Evolutionary conservation across 768 basidiomycete species (phyloP).

Genomic region (Russula compacta): DNA sequence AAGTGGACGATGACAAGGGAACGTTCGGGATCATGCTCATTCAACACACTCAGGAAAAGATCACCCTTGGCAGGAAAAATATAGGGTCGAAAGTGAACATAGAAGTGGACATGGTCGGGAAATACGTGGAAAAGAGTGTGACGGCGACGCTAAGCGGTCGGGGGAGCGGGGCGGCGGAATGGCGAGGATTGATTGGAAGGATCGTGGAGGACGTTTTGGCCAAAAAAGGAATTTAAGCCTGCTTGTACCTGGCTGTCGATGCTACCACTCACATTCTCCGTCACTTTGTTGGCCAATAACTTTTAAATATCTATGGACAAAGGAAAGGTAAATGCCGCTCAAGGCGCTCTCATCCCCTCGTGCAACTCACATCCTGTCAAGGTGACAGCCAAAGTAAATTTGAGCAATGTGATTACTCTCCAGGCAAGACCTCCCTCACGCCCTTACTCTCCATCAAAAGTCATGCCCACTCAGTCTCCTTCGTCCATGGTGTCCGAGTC

Average conservation of each 20-base stretch:
- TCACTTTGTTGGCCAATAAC: not conserved
- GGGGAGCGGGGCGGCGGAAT: slow-evolving; percentile 36
- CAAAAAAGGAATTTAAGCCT: slow-evolving; percentile 33
- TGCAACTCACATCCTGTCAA: slow-evolving; percentile 22
- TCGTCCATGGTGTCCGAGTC: slow-evolving; percentile 17
- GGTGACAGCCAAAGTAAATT: slow-evolving; percentile 48
- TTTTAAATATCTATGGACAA: slow-evolving; percentile 13
- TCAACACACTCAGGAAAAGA: slow-evolving; percentile 83
- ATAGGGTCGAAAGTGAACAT: slow-evolving; percentile 84
- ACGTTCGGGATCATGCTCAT: slow-evolving; percentile 92
- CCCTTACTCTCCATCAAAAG: slow-evolving; percentile 43
- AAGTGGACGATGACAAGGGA: slow-evolving; percentile 51
- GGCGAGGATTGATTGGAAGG: slow-evolving; percentile 41
- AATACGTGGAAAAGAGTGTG: slow-evolving; percentile 84
- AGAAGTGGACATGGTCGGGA: slow-evolving; percentile 92
- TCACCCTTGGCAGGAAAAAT: slow-evolving; percentile 66
- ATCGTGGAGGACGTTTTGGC: slow-evolving; percentile 47
- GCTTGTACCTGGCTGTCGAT: not conserved
- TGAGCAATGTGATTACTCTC: slow-evolving; percentile 24
- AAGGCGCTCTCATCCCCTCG: not conserved
- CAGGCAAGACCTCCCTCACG: slow-evolving; percentile 29
- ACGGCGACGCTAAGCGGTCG: slow-evolving; percentile 51
- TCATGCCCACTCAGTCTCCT: slow-evolving; percentile 24
- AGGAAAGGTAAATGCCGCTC: slow-evolving; percentile 14
- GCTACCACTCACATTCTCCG: not conserved